phyloP scores from a whole-genome alignment of 129 eudicot species.

The Dittrichia graveolens region DNA sequence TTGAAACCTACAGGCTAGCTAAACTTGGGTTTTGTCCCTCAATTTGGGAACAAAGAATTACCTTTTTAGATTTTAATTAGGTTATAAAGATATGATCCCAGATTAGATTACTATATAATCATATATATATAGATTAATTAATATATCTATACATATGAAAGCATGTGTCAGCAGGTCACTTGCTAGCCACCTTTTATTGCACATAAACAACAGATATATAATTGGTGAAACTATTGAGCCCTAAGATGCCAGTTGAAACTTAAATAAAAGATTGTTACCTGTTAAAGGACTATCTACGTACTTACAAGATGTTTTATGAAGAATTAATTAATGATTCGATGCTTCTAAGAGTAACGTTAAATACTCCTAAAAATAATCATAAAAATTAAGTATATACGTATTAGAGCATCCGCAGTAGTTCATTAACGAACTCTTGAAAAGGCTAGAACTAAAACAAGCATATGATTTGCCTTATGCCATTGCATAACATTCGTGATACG shows the following conservation, averaged over 20 bases:
- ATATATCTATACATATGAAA: background rate
- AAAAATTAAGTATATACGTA: background rate
- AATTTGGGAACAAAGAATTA: constrained; percentile 32
- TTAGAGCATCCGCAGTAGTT: no score
- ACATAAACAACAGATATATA: constrained; percentile 18
- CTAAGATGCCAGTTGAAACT: constrained; percentile 23
- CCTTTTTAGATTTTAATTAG: constrained; percentile 20
- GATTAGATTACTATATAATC: constrained; percentile 26
- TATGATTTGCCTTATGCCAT: no score
- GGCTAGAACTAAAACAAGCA: no score
- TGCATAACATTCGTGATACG: no score
- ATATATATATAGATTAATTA: constrained; percentile 19
- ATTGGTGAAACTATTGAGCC: constrained; percentile 32
- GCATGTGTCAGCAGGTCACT: constrained; percentile 37
- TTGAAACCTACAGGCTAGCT: constrained; percentile 22
- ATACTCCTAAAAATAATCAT: background rate
- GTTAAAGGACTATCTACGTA: constrained; percentile 9
- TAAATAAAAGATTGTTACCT: background rate
- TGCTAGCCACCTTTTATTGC: constrained; percentile 36
- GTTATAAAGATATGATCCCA: constrained; percentile 36
- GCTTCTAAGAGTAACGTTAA: constrained; percentile 6
- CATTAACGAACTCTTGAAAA: no score
- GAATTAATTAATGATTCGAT: constrained; percentile 5
- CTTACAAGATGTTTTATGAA: background rate
- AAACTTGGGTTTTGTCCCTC: constrained; percentile 31